Percentiles rank a stretch among this genome's conserved stretches.
Evolutionary conservation across 2,329 filamentous ascomycete genomes (phyloP).

Genomic region (Monilinia fructigena): DNA sequence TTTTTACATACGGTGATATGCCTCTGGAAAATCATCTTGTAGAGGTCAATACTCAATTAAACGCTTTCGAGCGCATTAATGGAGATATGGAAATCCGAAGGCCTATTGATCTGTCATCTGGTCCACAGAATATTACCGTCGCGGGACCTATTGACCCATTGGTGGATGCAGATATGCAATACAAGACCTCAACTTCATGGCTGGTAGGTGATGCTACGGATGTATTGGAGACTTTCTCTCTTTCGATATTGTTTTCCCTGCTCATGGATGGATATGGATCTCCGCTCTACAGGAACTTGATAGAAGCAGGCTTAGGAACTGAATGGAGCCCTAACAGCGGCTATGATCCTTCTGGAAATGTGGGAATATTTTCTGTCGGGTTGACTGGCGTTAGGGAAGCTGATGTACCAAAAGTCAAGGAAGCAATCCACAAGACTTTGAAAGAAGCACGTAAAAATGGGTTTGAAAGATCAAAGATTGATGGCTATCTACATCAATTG

Average conservation of each 20-base stretch:
- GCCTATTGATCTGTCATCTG: slow-evolving; percentile 68
- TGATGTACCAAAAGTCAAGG: slow-evolving; percentile 74
- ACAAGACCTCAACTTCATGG: slow-evolving; percentile 94
- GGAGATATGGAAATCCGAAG: slow-evolving; percentile 71
- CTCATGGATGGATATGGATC: slow-evolving; percentile 94
- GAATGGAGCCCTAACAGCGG: slow-evolving; percentile 96
- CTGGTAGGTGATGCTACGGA: slow-evolving; percentile 79
- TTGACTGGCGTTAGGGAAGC: slow-evolving; percentile 83
- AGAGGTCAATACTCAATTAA: slow-evolving; percentile 73
- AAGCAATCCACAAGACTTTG: slow-evolving; percentile 70
- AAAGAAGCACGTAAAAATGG: slow-evolving; percentile 69
- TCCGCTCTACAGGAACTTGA: slow-evolving; percentile 82
- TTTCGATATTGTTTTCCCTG: slow-evolving; percentile 78
- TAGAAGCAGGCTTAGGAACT: slow-evolving; percentile 85
- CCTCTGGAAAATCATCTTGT: slow-evolving; percentile 76
- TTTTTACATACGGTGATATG: slow-evolving; percentile 95
- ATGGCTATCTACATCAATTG: slow-evolving; percentile 89
- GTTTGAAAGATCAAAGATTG: slow-evolving; percentile 86
- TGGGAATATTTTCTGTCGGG: slow-evolving; percentile 85
- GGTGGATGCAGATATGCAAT: slow-evolving; percentile 80
- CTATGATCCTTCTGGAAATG: slow-evolving; percentile 75
- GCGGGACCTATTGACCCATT: slow-evolving; percentile 83
- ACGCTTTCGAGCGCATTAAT: slow-evolving; percentile 67
- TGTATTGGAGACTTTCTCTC: slow-evolving; percentile 82
- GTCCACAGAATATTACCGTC: slow-evolving; percentile 68